Evolutionary conservation across 306 rosid species (phyloP).

Genomic region (Quercus engelmannii): DNA sequence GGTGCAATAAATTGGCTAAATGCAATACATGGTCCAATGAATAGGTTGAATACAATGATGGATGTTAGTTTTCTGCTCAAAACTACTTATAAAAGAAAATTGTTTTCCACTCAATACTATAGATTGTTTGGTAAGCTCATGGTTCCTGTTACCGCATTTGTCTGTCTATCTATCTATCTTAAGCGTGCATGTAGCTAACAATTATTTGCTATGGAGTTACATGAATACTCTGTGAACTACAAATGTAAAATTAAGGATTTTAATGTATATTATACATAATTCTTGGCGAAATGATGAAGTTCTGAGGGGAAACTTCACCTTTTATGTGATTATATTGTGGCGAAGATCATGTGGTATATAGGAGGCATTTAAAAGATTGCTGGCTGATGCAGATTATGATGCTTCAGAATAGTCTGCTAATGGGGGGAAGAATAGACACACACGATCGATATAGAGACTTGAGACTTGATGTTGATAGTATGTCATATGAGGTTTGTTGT

Average conservation of each 20-base stretch:
- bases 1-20: background rate
- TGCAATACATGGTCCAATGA: background rate
- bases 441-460: slow-evolving; percentile 73
- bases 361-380: slow-evolving; percentile 13
- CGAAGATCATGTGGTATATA: background rate
- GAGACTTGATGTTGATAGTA: slow-evolving; percentile 93
- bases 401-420: slow-evolving; percentile 64
- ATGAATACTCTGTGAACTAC: background rate
- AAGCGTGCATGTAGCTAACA: background rate
- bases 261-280: background rate
- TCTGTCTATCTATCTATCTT: background rate
- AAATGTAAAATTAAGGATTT: background rate
- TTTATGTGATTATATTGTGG: background rate
- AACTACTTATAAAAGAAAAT: too few species aligned
- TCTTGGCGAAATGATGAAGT: background rate
- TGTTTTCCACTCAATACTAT: too few species aligned
- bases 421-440: slow-evolving; percentile 64
- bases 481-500: slow-evolving; percentile 79
- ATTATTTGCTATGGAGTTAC: background rate
- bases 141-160: background rate
- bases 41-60: background rate
- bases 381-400: slow-evolving; percentile 69
- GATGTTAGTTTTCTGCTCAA: background rate
- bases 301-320: background rate
- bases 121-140: background rate